Evolutionary conservation across 2,329 filamentous ascomycete species (phyloP), one percentile per base, ranked within the genome.

Genomic region (Epicoccum sorghinum): DNA sequence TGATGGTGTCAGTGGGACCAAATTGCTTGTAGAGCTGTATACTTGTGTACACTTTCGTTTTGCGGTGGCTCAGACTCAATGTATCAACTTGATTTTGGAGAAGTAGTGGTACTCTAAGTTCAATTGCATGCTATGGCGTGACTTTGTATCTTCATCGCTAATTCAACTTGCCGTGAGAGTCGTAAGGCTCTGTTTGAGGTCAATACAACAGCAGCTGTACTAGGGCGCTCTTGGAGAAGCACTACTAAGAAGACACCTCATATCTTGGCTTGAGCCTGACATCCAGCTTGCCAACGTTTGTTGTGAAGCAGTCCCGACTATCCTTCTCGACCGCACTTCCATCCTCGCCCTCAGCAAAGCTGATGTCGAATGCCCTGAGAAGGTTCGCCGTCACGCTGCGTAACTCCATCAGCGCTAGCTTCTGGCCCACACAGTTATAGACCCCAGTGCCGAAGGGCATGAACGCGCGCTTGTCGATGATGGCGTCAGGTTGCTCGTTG

Each of bases 341-440:
- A 47, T 65, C 57, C 39, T 70, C 68, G 0, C 64, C 67, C 1
- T 64, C 60, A 3, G 65, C 68, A 63, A 70, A 66, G 32, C 56
- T 55, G n/a, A 88, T 66, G 47, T 88, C 86, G 61, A 86, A 89
- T 55, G 80, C 56, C 60, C 79, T 86, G 39, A 89, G 66, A 29
- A 84, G 74, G n/a, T 86, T 77, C 29, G 85, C 86, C 36, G 87
- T 64, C 4, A 85, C 81, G 13, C 81, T 82, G 51, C 78, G 81
- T 81, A 89, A 83, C 76, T 89, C 86, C 48, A 83, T 78, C 61
- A 89, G 86, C 0, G 86, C 86, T 33, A 89, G 74, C 1, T 71
- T 82, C 79, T 89, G 90, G 1, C 88, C 88, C 27, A 90, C 87
- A 66, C 88, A 91, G 4, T 85, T 86, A n/a, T 88, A 79, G 0